Percentiles rank a stretch among this genome's conserved stretches.
Conservation (phyloP, 2,329 filamentous ascomycete genomes). For the Cladosporium sp. region DNA sequence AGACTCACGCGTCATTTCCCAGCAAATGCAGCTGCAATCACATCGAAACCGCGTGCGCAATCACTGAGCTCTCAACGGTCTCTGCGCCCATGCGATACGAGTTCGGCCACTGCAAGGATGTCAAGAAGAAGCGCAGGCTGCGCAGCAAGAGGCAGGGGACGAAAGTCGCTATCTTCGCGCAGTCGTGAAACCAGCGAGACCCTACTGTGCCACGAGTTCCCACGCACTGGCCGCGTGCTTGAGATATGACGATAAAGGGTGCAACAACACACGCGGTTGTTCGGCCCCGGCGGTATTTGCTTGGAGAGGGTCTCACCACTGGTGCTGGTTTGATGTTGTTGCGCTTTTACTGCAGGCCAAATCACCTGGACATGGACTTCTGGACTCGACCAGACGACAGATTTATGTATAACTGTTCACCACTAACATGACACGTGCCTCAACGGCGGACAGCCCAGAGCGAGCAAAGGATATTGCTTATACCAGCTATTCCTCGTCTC, state of each 20-base stretch:
- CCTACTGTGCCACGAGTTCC: conserved; percentile 6
- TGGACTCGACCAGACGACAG: neutral
- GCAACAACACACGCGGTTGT: neutral
- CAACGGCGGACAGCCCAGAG: neutral
- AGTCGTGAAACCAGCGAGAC: conserved; percentile 3
- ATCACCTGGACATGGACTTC: neutral
- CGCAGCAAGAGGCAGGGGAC: conserved; percentile 11
- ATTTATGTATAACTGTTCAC: neutral
- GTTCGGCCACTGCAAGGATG: neutral
- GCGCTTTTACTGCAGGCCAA: neutral
- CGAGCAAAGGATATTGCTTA: neutral
- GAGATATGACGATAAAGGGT: neutral
- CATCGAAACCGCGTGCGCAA: neutral
- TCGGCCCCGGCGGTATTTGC: neutral
- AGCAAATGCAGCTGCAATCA: neutral
- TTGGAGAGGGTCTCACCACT: neutral
- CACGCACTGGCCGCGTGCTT: conserved; percentile 4
- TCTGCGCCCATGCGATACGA: neutral
- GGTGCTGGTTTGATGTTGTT: neutral
- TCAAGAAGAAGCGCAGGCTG: conserved; percentile 1
- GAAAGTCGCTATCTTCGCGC: conserved; percentile 5
- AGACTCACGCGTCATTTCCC: neutral
- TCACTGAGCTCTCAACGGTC: neutral
- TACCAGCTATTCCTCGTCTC: neutral
- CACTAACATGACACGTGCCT: neutral